Conservation (phyloP, 257 asterid genomes). For the Nicotiana otophora region DNA sequence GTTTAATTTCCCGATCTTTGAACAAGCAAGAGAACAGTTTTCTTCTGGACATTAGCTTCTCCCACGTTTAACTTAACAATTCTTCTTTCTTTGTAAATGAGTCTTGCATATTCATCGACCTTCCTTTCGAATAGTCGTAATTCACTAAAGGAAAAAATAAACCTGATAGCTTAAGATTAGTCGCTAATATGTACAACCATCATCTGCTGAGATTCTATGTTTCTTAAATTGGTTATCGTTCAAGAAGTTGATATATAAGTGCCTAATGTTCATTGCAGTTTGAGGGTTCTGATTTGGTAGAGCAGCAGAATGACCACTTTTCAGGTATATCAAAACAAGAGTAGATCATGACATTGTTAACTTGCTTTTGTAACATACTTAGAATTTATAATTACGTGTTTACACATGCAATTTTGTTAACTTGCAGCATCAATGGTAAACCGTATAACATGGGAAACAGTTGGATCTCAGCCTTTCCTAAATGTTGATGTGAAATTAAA, state of each 20-base stretch:
- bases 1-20: neutral
- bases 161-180: too few species aligned
- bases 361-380: neutral
- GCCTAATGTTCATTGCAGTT: conserved; percentile 39
- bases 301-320: conserved; percentile 68
- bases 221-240: neutral
- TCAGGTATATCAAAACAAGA: conserved; percentile 38
- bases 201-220: neutral
- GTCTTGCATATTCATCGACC: neutral
- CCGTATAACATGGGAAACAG: conserved; percentile 61
- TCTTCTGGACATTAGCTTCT: neutral
- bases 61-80: neutral
- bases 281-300: conserved; percentile 67
- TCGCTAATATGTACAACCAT: too few species aligned
- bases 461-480: conserved; percentile 44
- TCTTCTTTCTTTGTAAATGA: neutral
- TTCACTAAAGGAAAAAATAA: too few species aligned
- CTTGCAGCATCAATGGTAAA: conserved; percentile 79
- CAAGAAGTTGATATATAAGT: neutral
- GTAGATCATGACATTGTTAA: neutral
- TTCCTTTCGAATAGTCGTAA: too few species aligned
- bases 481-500: conserved; percentile 54
- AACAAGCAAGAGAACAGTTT: neutral
- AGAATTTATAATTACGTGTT: neutral
- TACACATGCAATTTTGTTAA: neutral